These are phyloP conservation scores for Cyclostephanos tholiformis DNA, from an alignment of 108 stramenopile genomes.

Conservation along the genomic window DNA sequence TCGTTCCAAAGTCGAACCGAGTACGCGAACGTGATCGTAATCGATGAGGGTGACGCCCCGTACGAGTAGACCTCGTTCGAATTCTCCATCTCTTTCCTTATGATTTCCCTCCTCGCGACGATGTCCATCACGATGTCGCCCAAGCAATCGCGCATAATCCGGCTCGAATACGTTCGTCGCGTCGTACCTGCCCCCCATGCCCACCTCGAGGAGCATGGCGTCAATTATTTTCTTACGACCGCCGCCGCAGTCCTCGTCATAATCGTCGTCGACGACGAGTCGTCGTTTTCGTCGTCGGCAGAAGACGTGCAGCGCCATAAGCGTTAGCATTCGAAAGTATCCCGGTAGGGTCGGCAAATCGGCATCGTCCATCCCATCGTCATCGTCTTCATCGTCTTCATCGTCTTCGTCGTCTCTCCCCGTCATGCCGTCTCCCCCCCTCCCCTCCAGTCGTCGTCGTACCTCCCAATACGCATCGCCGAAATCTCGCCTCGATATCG, in stretches of 20 bases:
- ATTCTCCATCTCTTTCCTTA: slow-evolving; percentile 1
- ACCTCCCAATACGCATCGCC: slow-evolving; percentile 74
- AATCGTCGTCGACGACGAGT: not conserved
- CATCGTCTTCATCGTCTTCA: slow-evolving; percentile 7
- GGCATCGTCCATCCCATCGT: slow-evolving; percentile 16
- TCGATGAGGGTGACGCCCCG: slow-evolving; percentile 79
- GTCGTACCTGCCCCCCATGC: slow-evolving; percentile 95
- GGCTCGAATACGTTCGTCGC: slow-evolving; percentile 88
- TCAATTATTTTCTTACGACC: slow-evolving; percentile 53
- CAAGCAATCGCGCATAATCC: not conserved
- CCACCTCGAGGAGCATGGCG: slow-evolving; percentile 89
- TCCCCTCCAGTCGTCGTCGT: slow-evolving; percentile 46
- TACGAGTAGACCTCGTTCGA: slow-evolving; percentile 11
- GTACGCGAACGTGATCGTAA: slow-evolving; percentile 86
- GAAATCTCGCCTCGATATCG: slow-evolving; percentile 69
- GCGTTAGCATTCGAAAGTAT: slow-evolving; percentile 92
- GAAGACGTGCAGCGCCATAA: slow-evolving; percentile 80
- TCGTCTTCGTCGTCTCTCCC: not conserved
- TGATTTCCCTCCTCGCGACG: not conserved
- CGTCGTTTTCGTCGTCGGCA: not conserved
- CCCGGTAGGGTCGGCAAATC: slow-evolving; percentile 67
- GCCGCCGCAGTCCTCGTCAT: not conserved
- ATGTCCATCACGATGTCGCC: slow-evolving; percentile 11
- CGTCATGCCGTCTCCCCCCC: not conserved
- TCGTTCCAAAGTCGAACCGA: slow-evolving; percentile 81